These are phyloP conservation scores for Xylaria curta DNA, from an alignment of 495 filamentous ascomycete genomes.

Conservation along the genomic window DNA sequence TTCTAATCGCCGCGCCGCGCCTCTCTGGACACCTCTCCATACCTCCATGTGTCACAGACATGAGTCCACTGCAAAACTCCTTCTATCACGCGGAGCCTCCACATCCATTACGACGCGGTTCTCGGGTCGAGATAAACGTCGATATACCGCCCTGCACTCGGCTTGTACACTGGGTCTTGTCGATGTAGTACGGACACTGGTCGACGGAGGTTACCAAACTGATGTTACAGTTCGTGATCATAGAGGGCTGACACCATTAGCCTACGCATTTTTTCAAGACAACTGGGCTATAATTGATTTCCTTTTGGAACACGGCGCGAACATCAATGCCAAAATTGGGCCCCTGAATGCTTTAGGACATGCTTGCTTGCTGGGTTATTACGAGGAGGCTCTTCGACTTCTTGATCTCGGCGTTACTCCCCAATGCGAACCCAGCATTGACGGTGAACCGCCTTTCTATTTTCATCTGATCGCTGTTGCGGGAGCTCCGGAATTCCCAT, in stretches of 20 bases:
- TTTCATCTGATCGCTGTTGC: conserved; percentile 43
- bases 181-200: conserved; percentile 24
- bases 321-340: conserved; percentile 40
- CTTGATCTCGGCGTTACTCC: conserved; percentile 39
- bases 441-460: conserved; percentile 32
- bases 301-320: conserved; percentile 42
- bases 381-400: conserved; percentile 39
- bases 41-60: conserved; percentile 45
- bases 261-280: conserved; percentile 43
- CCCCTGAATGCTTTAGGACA: conserved; percentile 46
- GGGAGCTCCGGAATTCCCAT: not conserved
- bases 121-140: not conserved
- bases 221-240: conserved; percentile 40
- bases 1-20: not conserved
- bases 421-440: not conserved
- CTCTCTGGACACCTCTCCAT: conserved; percentile 46
- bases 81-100: conserved; percentile 44
- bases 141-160: conserved; percentile 32
- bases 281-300: conserved; percentile 43
- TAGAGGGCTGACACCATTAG: conserved; percentile 42
- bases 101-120: conserved; percentile 26
- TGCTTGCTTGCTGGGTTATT: conserved; percentile 43
- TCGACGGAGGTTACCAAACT: conserved; percentile 37
- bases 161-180: conserved; percentile 19
- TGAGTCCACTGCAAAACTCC: conserved; percentile 39